Base-by-base conservation (phyloP, 2,329 filamentous ascomycete genomes). In the Chaetomium sp. region DNA sequence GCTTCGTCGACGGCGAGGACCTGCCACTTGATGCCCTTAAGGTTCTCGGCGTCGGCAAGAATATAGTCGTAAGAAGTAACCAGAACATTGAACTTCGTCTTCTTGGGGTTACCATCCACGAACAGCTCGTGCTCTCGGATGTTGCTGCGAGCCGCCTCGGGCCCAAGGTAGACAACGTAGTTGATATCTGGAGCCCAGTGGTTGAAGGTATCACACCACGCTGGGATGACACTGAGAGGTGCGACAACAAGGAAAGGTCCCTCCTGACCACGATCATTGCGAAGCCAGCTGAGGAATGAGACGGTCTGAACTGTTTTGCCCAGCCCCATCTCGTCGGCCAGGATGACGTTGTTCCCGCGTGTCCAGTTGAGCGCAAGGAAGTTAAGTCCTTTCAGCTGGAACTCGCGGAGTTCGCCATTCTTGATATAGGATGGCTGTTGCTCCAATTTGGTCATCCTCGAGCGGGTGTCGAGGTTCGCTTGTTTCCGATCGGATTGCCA, bases 261-360 rank as follows among this genome's bases (percentile, higher is more conserved):
- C 77, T 98, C 91, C 75, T 99, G 95, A 57, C 84, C 85, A 70
- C 94, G 88, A 65, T 93, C 88, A 77, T 98, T 94, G 62, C 92
- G 91, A 66, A 99, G 84, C 94, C 95, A 99, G 75, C 94, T 97
- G 77, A 99, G 90, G 76, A 98, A 98, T 0, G 94, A 89, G 31
- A 99, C 93, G 0, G 94, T 97, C 78, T 99, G 95, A 0, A 99
- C 95, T 0, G 95, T 99, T 80, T 99, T 99, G 31, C 95, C 95
- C 16, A 99, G 84, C 72, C 95, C 95, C 95, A 99, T 99, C 78
- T 99, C 95, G 75, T 99, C 95, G 57, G 95, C 95, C 60, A 99
- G 85, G 72, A 99, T 97, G 74, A 98, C 95, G 72, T 98, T 99
- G 76, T 95, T 95, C 62, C 88, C 89, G 73, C 90, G 89, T 60